phyloP scores from a whole-genome alignment of 352 stramenopile genomes.

The Aphanomyces euteiches region DNA sequence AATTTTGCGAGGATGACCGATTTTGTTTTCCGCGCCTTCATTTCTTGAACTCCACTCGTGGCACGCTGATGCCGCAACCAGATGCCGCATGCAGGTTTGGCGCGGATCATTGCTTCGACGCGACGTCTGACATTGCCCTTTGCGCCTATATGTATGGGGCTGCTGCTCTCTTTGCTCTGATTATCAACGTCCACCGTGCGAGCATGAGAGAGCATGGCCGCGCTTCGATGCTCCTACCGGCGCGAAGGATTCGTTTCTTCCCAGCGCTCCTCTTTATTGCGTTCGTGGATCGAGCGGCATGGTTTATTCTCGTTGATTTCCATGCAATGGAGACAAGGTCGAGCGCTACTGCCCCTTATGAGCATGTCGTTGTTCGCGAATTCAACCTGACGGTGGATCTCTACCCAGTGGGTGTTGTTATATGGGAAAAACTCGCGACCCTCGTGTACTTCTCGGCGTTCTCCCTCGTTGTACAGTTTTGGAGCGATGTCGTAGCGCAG shows the following conservation, averaged over 20 bases:
- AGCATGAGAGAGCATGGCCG: constrained; percentile 72
- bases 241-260: constrained; percentile 81
- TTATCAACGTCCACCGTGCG: constrained; percentile 46
- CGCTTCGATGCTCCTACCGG: constrained; percentile 62
- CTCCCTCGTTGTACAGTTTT: constrained; percentile 72
- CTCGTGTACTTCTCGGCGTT: constrained; percentile 79
- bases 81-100: constrained; percentile 3
- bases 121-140: not conserved
- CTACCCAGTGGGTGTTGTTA: constrained; percentile 71
- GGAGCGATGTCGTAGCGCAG: constrained; percentile 49
- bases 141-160: constrained; percentile 4
- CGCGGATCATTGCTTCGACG: constrained; percentile 13
- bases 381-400: constrained; percentile 70
- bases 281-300: constrained; percentile 65
- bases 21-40: too few relatives aligned
- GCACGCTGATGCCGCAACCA: too few relatives aligned
- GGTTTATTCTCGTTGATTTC: constrained; percentile 71
- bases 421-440: constrained; percentile 66
- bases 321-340: constrained; percentile 74
- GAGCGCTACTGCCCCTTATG: constrained; percentile 39
- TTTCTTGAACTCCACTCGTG: too few relatives aligned
- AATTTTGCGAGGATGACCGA: too few relatives aligned
- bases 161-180: not conserved
- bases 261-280: constrained; percentile 67
- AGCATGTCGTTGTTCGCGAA: constrained; percentile 63